Evolutionary conservation across 352 stramenopile species (phyloP), one percentile per base, ranked within the genome.

Genomic region (Globisporangium megalacanthum): DNA sequence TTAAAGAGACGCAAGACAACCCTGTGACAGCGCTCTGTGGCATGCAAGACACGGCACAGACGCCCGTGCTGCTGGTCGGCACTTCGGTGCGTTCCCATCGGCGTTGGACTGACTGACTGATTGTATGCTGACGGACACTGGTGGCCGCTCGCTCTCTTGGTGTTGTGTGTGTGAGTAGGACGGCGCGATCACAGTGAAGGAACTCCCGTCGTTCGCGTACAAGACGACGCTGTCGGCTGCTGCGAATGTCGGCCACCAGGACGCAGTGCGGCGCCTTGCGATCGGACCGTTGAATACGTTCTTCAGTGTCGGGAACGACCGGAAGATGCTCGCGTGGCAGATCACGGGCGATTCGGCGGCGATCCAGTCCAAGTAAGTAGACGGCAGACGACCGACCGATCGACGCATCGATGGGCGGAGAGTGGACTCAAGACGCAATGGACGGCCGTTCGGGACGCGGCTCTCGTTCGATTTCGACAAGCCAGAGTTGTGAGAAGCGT

Each of bases 251-350:
- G 84, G 84, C 10, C 84, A 94, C 59, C 61, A 77, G 47, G 82
- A 94, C 60, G 79, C 76, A 31, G 82, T 94, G 49, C 84, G 84
- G 35, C 84, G 84, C 22, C 89, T 94, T 56, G 69, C 71, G 0
- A 83, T 67, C 3, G 84, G 84, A 22, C 84, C 84, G 6, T 74
- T 77, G 58, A 89, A 89, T 62, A 94, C 83, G 45, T 91, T 94
- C 54, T 94, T 94, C 66, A 85, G 76, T 17, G 72, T 82, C 37
- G 74, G 79, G 56, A 91, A 88, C 54, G 83, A 94, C 63, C 68
- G 77, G 41, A 86, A 86, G 57, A 91, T 91, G 79, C 75, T 94
- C 66, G 83, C 83, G 41, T 94, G 83, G 83, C 83, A 94, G 65
- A 83, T 94, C 70, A 92, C 76, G 42, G 83, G 83, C 53, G 83